A percentile compares a stretch with the other conserved stretches of the same genome.
These are phyloP conservation scores for Aspergillus chevalieri DNA, from an alignment of 2,329 filamentous ascomycete species.

Conservation along the genomic window DNA sequence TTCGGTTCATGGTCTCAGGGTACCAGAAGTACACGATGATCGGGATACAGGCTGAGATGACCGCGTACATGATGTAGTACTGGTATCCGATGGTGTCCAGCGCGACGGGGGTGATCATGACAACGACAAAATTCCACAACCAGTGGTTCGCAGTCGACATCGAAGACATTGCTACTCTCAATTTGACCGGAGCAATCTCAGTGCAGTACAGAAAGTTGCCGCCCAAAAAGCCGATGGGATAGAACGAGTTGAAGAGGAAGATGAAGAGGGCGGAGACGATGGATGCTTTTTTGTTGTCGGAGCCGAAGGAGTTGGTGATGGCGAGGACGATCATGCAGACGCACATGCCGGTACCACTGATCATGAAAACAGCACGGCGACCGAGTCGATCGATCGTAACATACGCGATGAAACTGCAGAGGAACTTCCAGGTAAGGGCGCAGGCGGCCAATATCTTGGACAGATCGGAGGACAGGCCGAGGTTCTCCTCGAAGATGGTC, in stretches of 20 bases:
- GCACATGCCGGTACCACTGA: constrained; percentile 49
- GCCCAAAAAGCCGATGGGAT: constrained; percentile 57
- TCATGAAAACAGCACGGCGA: constrained; percentile 47
- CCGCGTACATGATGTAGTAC: constrained; percentile 38
- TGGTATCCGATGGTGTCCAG: constrained; percentile 42
- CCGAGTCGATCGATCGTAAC: constrained; percentile 49
- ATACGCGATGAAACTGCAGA: constrained; percentile 47
- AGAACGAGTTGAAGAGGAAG: constrained; percentile 61
- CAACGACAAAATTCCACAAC: constrained; percentile 57
- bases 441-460: constrained; percentile 39
- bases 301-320: constrained; percentile 29
- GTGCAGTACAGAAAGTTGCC: constrained; percentile 48
- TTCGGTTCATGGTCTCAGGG: constrained; percentile 52
- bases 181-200: constrained; percentile 47
- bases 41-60: constrained; percentile 40
- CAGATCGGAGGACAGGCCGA: constrained; percentile 8
- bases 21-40: constrained; percentile 51
- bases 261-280: constrained; percentile 28
- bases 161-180: constrained; percentile 49
- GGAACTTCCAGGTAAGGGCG: constrained; percentile 53
- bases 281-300: constrained; percentile 5
- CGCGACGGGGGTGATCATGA: constrained; percentile 58
- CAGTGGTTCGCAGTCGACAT: constrained; percentile 58
- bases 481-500: constrained; percentile 13
- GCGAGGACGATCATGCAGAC: constrained; percentile 52